Evolutionary conservation across 257 asterid genomes (phyloP).

Genomic region (Solanum dulcamara): DNA sequence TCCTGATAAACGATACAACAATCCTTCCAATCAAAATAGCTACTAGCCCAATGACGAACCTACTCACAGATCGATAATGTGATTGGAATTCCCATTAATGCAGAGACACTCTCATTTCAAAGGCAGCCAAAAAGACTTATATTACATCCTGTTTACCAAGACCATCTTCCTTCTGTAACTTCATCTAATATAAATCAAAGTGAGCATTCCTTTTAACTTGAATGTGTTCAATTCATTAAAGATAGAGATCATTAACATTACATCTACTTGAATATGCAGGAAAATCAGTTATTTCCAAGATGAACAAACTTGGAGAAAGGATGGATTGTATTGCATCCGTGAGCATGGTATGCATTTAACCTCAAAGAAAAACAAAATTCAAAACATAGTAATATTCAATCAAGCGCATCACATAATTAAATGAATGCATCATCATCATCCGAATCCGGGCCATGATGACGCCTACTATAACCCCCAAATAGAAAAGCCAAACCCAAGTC

Average conservation of each 20-base stretch:
- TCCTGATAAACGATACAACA: not conserved
- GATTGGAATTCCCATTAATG: not conserved
- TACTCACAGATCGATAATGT: not conserved
- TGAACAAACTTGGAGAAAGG: too few species aligned
- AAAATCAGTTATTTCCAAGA: conserved; percentile 14
- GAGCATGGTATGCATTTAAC: conserved; percentile 19
- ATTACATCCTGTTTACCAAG: not conserved
- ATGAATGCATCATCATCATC: too few species aligned
- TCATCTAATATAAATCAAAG: not conserved
- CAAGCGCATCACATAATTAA: not conserved
- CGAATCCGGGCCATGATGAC: too few species aligned
- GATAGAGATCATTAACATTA: not conserved
- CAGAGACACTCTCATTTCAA: not conserved
- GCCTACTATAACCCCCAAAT: too few species aligned
- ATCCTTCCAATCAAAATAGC: not conserved
- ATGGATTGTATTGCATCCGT: conserved; percentile 28
- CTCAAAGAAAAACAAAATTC: not conserved
- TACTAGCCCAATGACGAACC: not conserved
- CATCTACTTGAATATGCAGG: not conserved
- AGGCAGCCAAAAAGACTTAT: not conserved
- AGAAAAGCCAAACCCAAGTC: too few species aligned
- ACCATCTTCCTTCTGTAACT: not conserved
- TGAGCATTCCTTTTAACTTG: not conserved
- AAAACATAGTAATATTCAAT: not conserved
- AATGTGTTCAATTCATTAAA: not conserved